These are phyloP conservation scores for rapeseed (Brassica napus) DNA, from an alignment of 345 rosid species.

Conservation along the genomic window Da-Ae NC_063442.1:36635001-36635500, in stretches of 20 bases:
- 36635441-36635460: slow-evolving; percentile 33
- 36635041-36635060: not conserved
- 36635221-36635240: not conserved
- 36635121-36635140: slow-evolving; percentile 6
- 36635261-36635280: slow-evolving; percentile 36
- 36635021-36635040: slow-evolving; percentile 3
- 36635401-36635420: slow-evolving; percentile 43
- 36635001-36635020: not conserved
- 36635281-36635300: slow-evolving; percentile 54
- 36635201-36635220: slow-evolving; percentile 1
- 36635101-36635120: not conserved
- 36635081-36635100: not conserved
- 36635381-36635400: slow-evolving; percentile 46
- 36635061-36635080: not conserved
- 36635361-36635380: slow-evolving; percentile 54
- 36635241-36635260: not conserved
- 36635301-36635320: slow-evolving; percentile 34
- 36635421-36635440: slow-evolving; percentile 34
- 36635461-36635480: slow-evolving; percentile 49
- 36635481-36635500: slow-evolving; percentile 36
- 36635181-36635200: slow-evolving; percentile 39
- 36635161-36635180: slow-evolving; percentile 28
- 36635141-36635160: slow-evolving; percentile 24
- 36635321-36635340: slow-evolving; percentile 75
- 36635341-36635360: slow-evolving; percentile 45